Base-by-base conservation (phyloP, 306 rosid species). In the Quercus ilex region DNA sequence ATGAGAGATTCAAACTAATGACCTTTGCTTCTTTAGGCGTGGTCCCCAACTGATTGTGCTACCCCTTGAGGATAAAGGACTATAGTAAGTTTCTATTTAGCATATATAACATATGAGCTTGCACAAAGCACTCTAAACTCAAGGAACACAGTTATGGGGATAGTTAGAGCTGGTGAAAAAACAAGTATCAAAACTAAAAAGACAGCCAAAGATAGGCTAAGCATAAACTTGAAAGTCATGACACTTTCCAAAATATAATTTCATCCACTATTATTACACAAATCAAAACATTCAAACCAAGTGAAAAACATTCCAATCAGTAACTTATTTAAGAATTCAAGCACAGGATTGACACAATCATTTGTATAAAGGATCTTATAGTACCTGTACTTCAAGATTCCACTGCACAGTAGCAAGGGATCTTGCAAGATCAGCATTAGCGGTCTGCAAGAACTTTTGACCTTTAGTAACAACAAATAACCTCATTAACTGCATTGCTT, bases 361-460 rank as follows among this genome's bases (percentile, higher is more conserved):
- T 80, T 73, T 69, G 64, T 43, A 26, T 68, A 23, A 64, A 86
- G 77, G 79, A 88, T 79, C 76, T 79, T 62, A 83, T 82, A 86
- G 72, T 91, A 93, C 99, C 99, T 93, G 94, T 56, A 86, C 80
- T 85, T 93, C 96, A 78, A 93, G 94, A 87, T 87, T 95, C 93
- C 96, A 87, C 88, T 95, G 99, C 69, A 85, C 88, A 7, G 90
- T 77, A 58, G 98, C 97, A 7, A 95, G 91, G 78, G 96, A 86
- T 88, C 90, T 91, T 74, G 99, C 96, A 78, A 95, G 97, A 70
- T 95, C 98, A 76, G 97, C 98, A 90, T 93, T 95, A 77, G 78
- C 83, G 68, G 96, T 87, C 99, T 93, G 97, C 89, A 89, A 85
- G 67, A 85, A 90, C 35, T 73, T 69, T 81, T 84, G 53, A 92